phyloP scores from a whole-genome alignment of 2,329 filamentous ascomycete species.

The Talaromyces sp. region DNA sequence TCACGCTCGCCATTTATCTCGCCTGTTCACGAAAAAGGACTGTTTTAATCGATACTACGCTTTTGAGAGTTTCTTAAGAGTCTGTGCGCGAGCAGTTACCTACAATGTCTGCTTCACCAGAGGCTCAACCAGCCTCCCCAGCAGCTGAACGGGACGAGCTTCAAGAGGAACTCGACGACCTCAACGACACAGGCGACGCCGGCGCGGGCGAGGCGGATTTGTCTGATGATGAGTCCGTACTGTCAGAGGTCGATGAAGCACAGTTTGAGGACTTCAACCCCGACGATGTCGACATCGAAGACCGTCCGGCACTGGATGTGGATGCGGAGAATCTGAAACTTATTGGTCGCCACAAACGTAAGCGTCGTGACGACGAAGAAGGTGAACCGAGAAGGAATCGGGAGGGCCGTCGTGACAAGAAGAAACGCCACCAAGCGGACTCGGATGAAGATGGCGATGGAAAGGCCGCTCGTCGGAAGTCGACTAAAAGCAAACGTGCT shows the following conservation, averaged over 20 bases:
- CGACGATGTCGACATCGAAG: slow-evolving; percentile 55
- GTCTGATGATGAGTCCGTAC: slow-evolving; percentile 56
- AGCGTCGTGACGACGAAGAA: slow-evolving; percentile 56
- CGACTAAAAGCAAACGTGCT: slow-evolving; percentile 44
- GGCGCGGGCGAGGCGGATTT: slow-evolving; percentile 25
- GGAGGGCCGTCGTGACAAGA: slow-evolving; percentile 51
- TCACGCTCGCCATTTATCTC: neutral
- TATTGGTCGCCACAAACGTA: slow-evolving; percentile 59
- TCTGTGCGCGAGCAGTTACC: neutral
- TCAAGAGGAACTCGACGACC: slow-evolving; percentile 18
- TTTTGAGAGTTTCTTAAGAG: neutral
- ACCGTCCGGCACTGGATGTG: slow-evolving; percentile 53
- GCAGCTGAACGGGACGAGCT: slow-evolving; percentile 16
- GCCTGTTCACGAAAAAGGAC: neutral
- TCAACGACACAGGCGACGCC: slow-evolving; percentile 12
- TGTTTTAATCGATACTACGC: neutral
- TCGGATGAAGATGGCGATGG: slow-evolving; percentile 50
- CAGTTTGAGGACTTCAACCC: slow-evolving; percentile 62
- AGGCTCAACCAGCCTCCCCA: slow-evolving; percentile 19
- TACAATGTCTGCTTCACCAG: slow-evolving; percentile 36
- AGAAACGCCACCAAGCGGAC: slow-evolving; percentile 67
- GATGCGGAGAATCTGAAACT: slow-evolving; percentile 58
- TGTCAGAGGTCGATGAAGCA: slow-evolving; percentile 61
- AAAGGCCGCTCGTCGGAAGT: slow-evolving; percentile 43
- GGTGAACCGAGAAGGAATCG: slow-evolving; percentile 67